These are phyloP conservation scores for Petunia hybrid DNA, from an alignment of 305 asterid species.

Conservation along the genomic window DNA sequence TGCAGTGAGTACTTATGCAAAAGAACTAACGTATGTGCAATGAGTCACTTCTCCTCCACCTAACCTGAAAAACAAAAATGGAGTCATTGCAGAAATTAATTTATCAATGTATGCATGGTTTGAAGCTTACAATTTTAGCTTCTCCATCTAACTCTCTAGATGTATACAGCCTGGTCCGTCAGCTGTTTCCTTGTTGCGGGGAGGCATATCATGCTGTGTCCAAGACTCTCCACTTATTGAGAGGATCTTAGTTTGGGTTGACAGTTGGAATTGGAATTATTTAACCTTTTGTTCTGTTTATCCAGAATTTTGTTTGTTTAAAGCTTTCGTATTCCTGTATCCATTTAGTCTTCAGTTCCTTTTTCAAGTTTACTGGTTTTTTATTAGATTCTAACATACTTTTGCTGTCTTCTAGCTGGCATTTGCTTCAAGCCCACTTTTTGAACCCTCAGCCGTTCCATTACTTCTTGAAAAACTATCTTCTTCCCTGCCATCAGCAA, in stretches of 20 bases:
- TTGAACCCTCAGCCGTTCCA: constrained; percentile 82
- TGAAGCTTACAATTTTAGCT: neutral
- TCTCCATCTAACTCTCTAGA: neutral
- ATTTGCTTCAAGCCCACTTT: constrained; percentile 83
- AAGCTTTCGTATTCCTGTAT: no score
- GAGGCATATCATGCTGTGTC: neutral
- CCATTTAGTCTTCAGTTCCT: constrained; percentile 22
- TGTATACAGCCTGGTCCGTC: neutral
- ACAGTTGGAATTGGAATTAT: neutral
- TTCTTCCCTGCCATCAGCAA: constrained; percentile 82
- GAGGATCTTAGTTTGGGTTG: constrained; percentile 7
- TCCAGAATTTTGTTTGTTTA: neutral
- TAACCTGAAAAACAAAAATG: neutral
- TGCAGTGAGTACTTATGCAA: neutral
- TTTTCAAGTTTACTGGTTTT: constrained; percentile 22
- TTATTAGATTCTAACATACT: constrained; percentile 40
- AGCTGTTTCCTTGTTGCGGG: neutral
- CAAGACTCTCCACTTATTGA: constrained; percentile 3
- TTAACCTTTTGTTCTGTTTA: neutral
- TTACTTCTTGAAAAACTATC: constrained; percentile 90
- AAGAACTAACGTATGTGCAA: neutral
- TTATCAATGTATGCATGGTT: neutral
- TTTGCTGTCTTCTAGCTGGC: constrained; percentile 75
- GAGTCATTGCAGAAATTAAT: neutral
- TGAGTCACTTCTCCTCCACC: neutral